Conservation (phyloP, 2,329 filamentous ascomycete species). For the Pyrenophora teres region DNA sequence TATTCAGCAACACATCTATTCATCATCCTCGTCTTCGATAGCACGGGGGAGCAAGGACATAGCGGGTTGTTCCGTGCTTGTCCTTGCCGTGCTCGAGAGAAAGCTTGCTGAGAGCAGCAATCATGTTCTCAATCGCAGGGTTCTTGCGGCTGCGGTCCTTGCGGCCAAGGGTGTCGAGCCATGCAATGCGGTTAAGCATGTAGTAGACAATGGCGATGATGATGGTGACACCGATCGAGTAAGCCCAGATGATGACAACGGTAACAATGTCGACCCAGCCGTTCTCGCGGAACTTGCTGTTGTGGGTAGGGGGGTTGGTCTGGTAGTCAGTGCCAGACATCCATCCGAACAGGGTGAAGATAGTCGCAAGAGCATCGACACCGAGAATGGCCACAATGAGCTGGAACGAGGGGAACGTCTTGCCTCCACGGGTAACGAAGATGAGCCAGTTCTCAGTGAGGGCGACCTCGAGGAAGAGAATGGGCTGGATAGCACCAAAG, state of each 20-base stretch:
- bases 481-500: conserved; percentile 74
- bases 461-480: conserved; percentile 60
- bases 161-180: conserved; percentile 66
- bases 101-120: conserved; percentile 67
- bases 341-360: conserved; percentile 79
- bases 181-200: conserved; percentile 62
- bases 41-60: conserved; percentile 51
- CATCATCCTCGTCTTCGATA: conserved; percentile 57
- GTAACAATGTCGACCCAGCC: conserved; percentile 67
- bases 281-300: conserved; percentile 50
- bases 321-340: conserved; percentile 59
- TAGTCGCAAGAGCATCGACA: conserved; percentile 72
- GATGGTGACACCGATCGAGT: conserved; percentile 69
- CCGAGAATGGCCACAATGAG: conserved; percentile 71
- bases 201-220: conserved; percentile 69
- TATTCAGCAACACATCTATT: conserved; percentile 34
- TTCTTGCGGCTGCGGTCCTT: conserved; percentile 66
- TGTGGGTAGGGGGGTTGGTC: conserved; percentile 50
- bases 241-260: conserved; percentile 67
- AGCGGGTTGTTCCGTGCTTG: conserved; percentile 53
- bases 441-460: conserved; percentile 61
- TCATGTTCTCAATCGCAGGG: conserved; percentile 69
- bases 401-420: conserved; percentile 77
- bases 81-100: conserved; percentile 64
- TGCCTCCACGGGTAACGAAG: conserved; percentile 63